phyloP scores from a whole-genome alignment of 108 stramenopile species.

The Nitzschia inconspicua region DNA sequence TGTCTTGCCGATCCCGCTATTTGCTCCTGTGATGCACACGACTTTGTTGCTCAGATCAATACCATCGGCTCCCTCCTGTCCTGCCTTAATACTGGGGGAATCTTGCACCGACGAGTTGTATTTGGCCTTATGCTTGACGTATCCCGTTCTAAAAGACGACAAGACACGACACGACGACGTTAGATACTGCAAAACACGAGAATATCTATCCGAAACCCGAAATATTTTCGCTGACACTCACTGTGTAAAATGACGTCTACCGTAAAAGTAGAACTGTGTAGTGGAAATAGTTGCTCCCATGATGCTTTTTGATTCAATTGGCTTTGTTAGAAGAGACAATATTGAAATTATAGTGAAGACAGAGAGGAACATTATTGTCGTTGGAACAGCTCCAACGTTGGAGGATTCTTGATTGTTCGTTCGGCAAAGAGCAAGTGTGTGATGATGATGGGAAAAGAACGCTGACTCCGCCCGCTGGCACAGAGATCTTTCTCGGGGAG shows the following conservation, averaged over 20 bases:
- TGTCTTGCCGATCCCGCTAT: conserved; percentile 86
- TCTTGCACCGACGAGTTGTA: conserved; percentile 68
- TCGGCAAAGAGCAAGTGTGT: no score
- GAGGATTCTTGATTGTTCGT: no score
- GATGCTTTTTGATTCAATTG: background rate
- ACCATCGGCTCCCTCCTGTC: conserved; percentile 48
- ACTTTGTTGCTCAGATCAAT: conserved; percentile 69
- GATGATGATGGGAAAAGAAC: no score
- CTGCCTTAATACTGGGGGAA: conserved; percentile 32
- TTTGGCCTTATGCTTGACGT: conserved; percentile 49
- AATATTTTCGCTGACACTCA: conserved; percentile 11
- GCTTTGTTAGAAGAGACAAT: background rate
- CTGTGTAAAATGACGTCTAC: conserved; percentile 73
- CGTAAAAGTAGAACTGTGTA: conserved; percentile 74
- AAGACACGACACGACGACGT: background rate
- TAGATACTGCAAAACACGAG: background rate
- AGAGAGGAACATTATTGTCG: no score
- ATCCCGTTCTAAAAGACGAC: conserved; percentile 53
- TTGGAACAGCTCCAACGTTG: no score
- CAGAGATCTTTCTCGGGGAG: no score
- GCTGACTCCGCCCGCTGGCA: no score
- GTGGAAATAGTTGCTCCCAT: conserved; percentile 50
- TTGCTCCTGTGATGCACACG: conserved; percentile 78
- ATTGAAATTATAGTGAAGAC: no score
- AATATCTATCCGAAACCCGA: background rate